These are phyloP conservation scores for Coemansia sp. DNA, from an alignment of 192 early-diverging fungal species.

Conservation along the genomic window DNA sequence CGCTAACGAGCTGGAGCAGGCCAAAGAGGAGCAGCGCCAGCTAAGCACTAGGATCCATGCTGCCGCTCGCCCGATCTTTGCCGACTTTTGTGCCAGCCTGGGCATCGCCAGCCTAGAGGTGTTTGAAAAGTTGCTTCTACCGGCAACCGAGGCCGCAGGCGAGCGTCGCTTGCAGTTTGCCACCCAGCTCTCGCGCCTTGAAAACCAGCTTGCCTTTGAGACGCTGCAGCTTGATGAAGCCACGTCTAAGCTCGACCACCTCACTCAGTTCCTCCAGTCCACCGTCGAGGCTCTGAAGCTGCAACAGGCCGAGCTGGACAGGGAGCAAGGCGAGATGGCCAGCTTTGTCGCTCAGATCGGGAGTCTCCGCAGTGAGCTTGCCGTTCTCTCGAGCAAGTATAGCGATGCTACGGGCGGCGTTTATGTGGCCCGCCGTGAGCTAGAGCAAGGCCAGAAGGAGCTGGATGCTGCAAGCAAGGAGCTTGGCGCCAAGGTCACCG, in stretches of 20 bases:
- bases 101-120: conserved; percentile 77
- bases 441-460: conserved; percentile 65
- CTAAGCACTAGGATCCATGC: conserved; percentile 52
- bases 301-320: conserved; percentile 45
- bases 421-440: conserved; percentile 61
- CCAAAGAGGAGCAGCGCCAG: conserved; percentile 42
- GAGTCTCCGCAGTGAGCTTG: conserved; percentile 53
- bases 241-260: conserved; percentile 58
- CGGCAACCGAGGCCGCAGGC: conserved; percentile 65
- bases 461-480: conserved; percentile 51
- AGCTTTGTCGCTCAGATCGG: conserved; percentile 47
- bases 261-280: conserved; percentile 53
- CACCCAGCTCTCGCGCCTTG: conserved; percentile 73
- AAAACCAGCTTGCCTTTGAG: conserved; percentile 81
- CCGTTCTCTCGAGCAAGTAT: conserved; percentile 52
- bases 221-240: conserved; percentile 64
- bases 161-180: conserved; percentile 76
- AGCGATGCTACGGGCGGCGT: conserved; percentile 60
- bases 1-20: conserved; percentile 45
- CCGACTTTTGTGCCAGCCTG: conserved; percentile 72
- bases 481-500: conserved; percentile 41
- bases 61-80: conserved; percentile 72
- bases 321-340: conserved; percentile 56
- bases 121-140: conserved; percentile 77
- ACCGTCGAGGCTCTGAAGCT: conserved; percentile 39